These are phyloP conservation scores for Paramarasmius palmivorus DNA, from an alignment of 1,284 basidiomycete genomes.

Conservation along the genomic window DNA sequence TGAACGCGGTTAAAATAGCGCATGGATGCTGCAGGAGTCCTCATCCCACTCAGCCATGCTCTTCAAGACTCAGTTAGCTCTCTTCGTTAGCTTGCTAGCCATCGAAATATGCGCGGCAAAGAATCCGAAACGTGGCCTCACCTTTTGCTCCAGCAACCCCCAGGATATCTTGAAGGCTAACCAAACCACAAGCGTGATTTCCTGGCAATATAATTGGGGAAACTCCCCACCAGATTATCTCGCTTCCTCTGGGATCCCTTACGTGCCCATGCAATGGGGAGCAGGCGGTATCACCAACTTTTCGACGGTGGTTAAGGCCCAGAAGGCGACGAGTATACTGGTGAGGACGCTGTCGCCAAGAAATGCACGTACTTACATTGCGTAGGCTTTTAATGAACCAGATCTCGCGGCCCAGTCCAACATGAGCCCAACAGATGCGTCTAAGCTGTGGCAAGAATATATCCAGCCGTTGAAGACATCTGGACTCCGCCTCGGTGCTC, in stretches of 20 bases:
- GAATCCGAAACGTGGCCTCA: constrained; percentile 42
- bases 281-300: constrained; percentile 38
- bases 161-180: constrained; percentile 44
- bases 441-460: constrained; percentile 28
- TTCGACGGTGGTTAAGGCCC: constrained; percentile 33
- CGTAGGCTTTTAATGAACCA: constrained; percentile 53
- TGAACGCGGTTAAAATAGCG: too few relatives aligned
- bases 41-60: background rate
- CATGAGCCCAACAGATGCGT: constrained; percentile 16
- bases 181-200: constrained; percentile 40
- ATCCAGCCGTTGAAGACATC: constrained; percentile 26
- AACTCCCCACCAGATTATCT: constrained; percentile 39
- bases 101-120: constrained; percentile 5
- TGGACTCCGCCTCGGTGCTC: constrained; percentile 26
- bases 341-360: constrained; percentile 31
- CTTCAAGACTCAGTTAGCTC: background rate
- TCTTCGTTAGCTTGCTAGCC: background rate
- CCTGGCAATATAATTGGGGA: constrained; percentile 51
- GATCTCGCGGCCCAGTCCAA: constrained; percentile 52
- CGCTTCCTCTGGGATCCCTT: constrained; percentile 40
- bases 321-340: constrained; percentile 40
- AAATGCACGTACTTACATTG: background rate
- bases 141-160: constrained; percentile 37
- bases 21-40: too few relatives aligned
- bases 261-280: constrained; percentile 55